These are phyloP conservation scores for Starmerella potacharoeniae DNA, from an alignment of 805 yeast species.

Conservation along the genomic window DNA sequence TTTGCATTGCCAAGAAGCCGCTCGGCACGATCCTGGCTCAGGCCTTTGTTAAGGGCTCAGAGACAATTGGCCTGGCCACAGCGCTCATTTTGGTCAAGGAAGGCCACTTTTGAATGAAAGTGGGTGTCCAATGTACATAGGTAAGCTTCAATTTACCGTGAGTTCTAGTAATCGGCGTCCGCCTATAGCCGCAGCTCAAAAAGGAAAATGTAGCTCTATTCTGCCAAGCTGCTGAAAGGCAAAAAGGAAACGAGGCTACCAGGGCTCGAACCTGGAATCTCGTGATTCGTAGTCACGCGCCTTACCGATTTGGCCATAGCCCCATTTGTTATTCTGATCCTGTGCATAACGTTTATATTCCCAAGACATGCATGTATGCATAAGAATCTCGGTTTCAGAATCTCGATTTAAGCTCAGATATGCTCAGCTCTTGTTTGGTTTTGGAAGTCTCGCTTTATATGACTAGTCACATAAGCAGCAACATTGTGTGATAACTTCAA, in stretches of 20 bases:
- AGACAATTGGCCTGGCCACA: slow-evolving; percentile 34
- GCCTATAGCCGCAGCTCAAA: background rate
- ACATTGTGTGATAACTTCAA: no score
- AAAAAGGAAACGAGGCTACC: slow-evolving; percentile 19
- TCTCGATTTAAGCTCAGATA: no score
- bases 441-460: no score
- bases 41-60: slow-evolving; percentile 27
- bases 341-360: background rate
- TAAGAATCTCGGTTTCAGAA: no score
- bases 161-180: no score
- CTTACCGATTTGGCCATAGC: slow-evolving; percentile 24
- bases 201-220: background rate
- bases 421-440: no score
- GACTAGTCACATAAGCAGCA: no score
- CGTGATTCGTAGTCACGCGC: slow-evolving; percentile 25
- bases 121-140: background rate
- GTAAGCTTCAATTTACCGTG: background rate
- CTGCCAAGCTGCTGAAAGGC: no score
- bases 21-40: slow-evolving; percentile 27
- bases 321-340: slow-evolving; percentile 3
- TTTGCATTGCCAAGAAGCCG: slow-evolving; percentile 30
- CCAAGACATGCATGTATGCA: no score
- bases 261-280: slow-evolving; percentile 25
- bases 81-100: slow-evolving; percentile 21
- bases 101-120: background rate